phyloP scores from a whole-genome alignment of 768 basidiomycete species.

The Macrolepiota dolichaula region DNA sequence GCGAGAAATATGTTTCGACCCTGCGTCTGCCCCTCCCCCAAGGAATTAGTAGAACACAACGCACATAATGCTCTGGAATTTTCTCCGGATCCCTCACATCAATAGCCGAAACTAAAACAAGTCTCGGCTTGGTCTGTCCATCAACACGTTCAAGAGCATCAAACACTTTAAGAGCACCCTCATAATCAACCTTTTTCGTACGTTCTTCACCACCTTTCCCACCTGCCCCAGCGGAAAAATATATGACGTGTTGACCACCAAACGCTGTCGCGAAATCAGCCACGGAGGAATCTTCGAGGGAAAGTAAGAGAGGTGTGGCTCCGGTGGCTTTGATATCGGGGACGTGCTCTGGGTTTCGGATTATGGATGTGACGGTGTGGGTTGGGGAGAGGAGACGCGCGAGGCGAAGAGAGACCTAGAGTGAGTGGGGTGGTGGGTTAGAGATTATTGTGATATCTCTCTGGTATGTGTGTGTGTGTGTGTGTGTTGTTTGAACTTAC shows the following conservation, averaged over 20 bases:
- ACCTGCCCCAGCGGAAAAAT: constrained; percentile 50
- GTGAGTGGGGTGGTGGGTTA: background rate
- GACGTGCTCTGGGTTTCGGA: constrained; percentile 45
- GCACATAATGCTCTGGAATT: constrained; percentile 50
- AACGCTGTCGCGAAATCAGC: constrained; percentile 46
- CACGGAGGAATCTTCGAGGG: constrained; percentile 49
- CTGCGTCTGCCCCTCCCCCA: too few relatives aligned
- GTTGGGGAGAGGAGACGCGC: constrained; percentile 42
- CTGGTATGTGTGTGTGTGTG: too few relatives aligned
- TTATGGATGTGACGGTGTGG: constrained; percentile 51
- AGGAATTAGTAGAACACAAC: constrained; percentile 20
- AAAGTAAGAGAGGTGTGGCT: constrained; percentile 49
- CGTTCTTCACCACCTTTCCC: constrained; percentile 54
- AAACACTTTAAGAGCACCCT: constrained; percentile 66
- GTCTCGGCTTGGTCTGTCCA: constrained; percentile 39
- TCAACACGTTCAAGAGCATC: constrained; percentile 59
- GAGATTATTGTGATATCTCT: too few relatives aligned
- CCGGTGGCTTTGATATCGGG: constrained; percentile 40
- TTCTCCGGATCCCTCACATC: constrained; percentile 51
- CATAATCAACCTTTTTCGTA: constrained; percentile 56
- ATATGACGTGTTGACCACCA: constrained; percentile 37
- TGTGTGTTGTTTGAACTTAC: background rate
- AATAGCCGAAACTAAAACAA: constrained; percentile 58
- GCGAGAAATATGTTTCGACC: background rate
- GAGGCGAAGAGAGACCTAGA: constrained; percentile 45